Percentiles rank a stretch among this genome's conserved stretches.
phyloP scores from a whole-genome alignment of 2,329 filamentous ascomycete genomes.

The Aspergillus sp. region DNA sequence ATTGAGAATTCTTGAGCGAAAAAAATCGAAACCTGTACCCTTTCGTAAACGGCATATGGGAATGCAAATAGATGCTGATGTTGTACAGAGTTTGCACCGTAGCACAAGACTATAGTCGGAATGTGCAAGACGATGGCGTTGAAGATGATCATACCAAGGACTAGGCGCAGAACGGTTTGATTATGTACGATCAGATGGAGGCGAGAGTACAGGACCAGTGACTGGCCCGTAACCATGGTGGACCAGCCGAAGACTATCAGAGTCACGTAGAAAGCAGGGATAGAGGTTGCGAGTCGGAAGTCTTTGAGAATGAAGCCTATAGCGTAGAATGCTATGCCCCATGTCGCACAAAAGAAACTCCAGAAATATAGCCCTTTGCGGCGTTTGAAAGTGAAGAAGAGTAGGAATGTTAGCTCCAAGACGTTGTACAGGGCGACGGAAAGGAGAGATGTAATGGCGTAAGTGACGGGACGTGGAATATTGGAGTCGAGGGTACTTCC shows the following conservation, averaged over 20 bases:
- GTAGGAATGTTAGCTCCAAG: slow-evolving; percentile 42
- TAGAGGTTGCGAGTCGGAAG: slow-evolving; percentile 26
- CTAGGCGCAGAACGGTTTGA: slow-evolving; percentile 27
- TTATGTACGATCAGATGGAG: slow-evolving; percentile 41
- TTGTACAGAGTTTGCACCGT: neutral
- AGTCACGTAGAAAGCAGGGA: slow-evolving; percentile 24
- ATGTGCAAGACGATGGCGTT: slow-evolving; percentile 38
- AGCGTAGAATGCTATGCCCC: slow-evolving; percentile 38
- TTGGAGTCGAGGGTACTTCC: too few species aligned
- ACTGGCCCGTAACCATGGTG: slow-evolving; percentile 42
- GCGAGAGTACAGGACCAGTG: slow-evolving; percentile 45
- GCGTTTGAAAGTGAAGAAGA: slow-evolving; percentile 42
- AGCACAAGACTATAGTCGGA: slow-evolving; percentile 35
- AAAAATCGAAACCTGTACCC: neutral
- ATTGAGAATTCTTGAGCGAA: neutral
- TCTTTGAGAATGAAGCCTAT: slow-evolving; percentile 43
- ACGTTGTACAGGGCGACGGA: slow-evolving; percentile 42
- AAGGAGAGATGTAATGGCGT: too few species aligned
- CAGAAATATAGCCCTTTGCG: slow-evolving; percentile 46
- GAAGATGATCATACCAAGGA: slow-evolving; percentile 41
- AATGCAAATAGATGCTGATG: neutral
- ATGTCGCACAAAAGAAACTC: slow-evolving; percentile 36
- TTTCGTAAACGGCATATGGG: neutral
- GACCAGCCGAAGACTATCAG: slow-evolving; percentile 40
- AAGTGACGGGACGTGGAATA: too few species aligned